A percentile compares a stretch with the other conserved stretches of the same genome.
These are phyloP conservation scores for Jimgerdemannia flammicorona DNA, from an alignment of 192 early-diverging fungal species.

Conservation along the genomic window DNA sequence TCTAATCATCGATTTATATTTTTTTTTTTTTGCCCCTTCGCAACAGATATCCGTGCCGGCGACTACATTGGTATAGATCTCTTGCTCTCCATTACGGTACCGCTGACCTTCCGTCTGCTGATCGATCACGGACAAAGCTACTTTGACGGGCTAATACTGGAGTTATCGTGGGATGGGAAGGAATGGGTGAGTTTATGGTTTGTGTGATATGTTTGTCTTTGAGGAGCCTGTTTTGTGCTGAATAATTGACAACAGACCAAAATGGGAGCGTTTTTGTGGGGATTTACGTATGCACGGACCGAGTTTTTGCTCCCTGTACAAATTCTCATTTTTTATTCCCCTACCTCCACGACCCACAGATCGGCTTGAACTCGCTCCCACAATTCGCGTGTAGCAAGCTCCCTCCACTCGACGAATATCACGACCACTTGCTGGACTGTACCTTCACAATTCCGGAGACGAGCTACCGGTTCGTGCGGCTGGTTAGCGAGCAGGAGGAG, in stretches of 20 bases:
- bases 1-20: background rate
- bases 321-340: background rate
- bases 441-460: conserved; percentile 26
- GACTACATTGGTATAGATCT: conserved; percentile 59
- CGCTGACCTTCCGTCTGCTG: conserved; percentile 22
- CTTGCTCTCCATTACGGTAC: conserved; percentile 37
- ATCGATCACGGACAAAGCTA: conserved; percentile 24
- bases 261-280: background rate
- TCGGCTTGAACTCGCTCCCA: conserved; percentile 9
- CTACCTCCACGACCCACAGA: background rate
- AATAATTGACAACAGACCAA: too few species aligned
- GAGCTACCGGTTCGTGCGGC: conserved; percentile 37
- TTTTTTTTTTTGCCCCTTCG: conserved; percentile 3
- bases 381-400: conserved; percentile 4
- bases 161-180: conserved; percentile 37
- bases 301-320: background rate
- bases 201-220: too few species aligned
- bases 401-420: background rate
- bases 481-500: conserved; percentile 21
- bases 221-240: too few species aligned
- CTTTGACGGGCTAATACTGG: conserved; percentile 9
- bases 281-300: too few species aligned
- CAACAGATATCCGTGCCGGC: conserved; percentile 32
- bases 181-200: conserved; percentile 24
- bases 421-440: conserved; percentile 19